These are phyloP conservation scores for Hypomontagnella submonticulosa DNA, from an alignment of 495 filamentous ascomycete genomes.

Conservation along the genomic window DNA sequence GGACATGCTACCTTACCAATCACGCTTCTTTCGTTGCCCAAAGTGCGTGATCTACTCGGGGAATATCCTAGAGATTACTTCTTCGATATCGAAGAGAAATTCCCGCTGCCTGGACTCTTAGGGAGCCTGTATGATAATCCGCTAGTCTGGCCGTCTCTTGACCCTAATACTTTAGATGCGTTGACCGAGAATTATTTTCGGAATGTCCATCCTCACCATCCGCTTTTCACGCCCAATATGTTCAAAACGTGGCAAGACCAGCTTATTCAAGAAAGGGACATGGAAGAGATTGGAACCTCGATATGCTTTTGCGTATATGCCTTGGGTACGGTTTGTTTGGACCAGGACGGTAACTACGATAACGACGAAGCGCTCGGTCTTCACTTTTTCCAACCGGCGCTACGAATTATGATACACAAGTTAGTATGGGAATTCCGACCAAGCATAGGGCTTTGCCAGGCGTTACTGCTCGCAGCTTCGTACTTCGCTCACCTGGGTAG, in stretches of 20 bases:
- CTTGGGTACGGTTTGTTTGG: slow-evolving; percentile 43
- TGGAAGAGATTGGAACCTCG: slow-evolving; percentile 44
- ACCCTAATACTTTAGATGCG: slow-evolving; percentile 38
- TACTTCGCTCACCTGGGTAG: slow-evolving; percentile 52
- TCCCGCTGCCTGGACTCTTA: slow-evolving; percentile 44
- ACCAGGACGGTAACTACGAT: slow-evolving; percentile 32
- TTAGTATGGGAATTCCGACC: slow-evolving; percentile 50
- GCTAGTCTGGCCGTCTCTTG: slow-evolving; percentile 44
- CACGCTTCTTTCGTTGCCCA: slow-evolving; percentile 46
- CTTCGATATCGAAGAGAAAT: slow-evolving; percentile 46
- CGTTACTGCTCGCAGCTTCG: slow-evolving; percentile 50
- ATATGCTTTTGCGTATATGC: slow-evolving; percentile 54
- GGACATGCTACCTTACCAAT: slow-evolving; percentile 46
- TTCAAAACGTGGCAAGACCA: slow-evolving; percentile 46
- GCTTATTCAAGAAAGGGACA: slow-evolving; percentile 42
- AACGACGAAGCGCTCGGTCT: slow-evolving; percentile 45
- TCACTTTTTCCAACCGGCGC: slow-evolving; percentile 50
- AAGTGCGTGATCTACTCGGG: slow-evolving; percentile 44
- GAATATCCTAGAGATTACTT: slow-evolving; percentile 50
- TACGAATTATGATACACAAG: slow-evolving; percentile 48
- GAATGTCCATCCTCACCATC: slow-evolving; percentile 50
- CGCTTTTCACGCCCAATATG: slow-evolving; percentile 46
- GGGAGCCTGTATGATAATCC: slow-evolving; percentile 41
- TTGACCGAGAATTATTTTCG: slow-evolving; percentile 48
- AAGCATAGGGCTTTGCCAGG: slow-evolving; percentile 46